These are phyloP conservation scores for Leccinum truebloodii DNA, from an alignment of 768 basidiomycete species.

Conservation along the genomic window DNA sequence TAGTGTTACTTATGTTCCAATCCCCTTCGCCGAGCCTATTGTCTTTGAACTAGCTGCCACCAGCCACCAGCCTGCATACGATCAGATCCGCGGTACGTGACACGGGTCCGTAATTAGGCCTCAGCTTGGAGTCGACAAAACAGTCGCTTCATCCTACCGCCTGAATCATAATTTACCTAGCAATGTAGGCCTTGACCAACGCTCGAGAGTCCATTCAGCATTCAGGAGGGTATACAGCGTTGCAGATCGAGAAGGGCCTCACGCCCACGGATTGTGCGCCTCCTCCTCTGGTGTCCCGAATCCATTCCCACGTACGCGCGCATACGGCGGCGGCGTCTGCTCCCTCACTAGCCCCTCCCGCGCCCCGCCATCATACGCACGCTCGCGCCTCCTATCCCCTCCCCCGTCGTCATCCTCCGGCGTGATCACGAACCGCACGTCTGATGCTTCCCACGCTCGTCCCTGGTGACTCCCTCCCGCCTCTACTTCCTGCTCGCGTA, in stretches of 20 bases:
- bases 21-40: no score
- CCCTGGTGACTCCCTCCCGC: no score
- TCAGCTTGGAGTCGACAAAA: no score
- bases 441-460: neutral
- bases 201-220: no score
- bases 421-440: constrained; percentile 6
- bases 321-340: constrained; percentile 25
- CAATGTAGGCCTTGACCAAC: no score
- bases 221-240: no score
- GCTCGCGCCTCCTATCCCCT: neutral
- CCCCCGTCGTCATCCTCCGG: constrained; percentile 2
- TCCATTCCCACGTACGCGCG: constrained; percentile 9
- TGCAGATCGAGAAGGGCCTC: neutral
- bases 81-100: no score
- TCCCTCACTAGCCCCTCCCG: constrained; percentile 10
- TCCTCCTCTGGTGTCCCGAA: constrained; percentile 14
- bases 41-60: no score
- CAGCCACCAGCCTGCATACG: no score
- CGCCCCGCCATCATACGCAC: neutral
- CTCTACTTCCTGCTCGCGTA: neutral
- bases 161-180: neutral
- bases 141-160: neutral
- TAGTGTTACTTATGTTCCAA: no score
- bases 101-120: no score
- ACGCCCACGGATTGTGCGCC: constrained; percentile 29